phyloP scores from a whole-genome alignment of 2,329 filamentous ascomycete genomes.

The Beauveria pseudobassiana region DNA sequence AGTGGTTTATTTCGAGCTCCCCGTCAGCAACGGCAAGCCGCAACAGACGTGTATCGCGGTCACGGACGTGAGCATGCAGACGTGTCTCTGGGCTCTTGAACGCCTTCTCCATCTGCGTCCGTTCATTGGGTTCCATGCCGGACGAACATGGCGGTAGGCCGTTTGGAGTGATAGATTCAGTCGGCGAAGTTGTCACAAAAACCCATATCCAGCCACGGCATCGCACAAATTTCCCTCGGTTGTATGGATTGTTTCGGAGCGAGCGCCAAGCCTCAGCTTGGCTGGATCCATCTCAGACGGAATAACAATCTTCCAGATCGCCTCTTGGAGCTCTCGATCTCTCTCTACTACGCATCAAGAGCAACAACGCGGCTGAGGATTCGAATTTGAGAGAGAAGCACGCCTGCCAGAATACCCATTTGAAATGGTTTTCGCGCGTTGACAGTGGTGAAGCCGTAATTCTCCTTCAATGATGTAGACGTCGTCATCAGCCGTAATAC shows the following conservation, averaged over 20 bases:
- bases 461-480: too few species aligned
- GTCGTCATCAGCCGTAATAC: too few species aligned
- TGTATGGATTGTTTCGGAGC: background rate
- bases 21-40: slow-evolving; percentile 1
- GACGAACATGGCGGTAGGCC: background rate
- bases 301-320: background rate
- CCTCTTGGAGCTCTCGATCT: background rate
- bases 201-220: background rate
- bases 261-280: background rate
- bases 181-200: background rate
- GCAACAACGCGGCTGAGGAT: background rate
- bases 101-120: background rate
- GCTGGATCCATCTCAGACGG: background rate
- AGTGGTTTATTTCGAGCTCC: slow-evolving; percentile 1
- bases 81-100: slow-evolving; percentile 2
- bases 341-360: background rate
- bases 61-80: slow-evolving; percentile 4
- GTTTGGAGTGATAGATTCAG: background rate
- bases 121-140: background rate
- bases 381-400: background rate
- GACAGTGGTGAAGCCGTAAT: too few species aligned
- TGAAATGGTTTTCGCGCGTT: too few species aligned
- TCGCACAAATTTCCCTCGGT: background rate
- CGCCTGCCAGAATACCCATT: too few species aligned
- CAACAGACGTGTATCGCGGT: slow-evolving; percentile 1